Evolutionary conservation across 202 grass and related monocot genomes (phyloP), one percentile per base, ranked within the genome.

Genomic region (Carex arenaria): DNA sequence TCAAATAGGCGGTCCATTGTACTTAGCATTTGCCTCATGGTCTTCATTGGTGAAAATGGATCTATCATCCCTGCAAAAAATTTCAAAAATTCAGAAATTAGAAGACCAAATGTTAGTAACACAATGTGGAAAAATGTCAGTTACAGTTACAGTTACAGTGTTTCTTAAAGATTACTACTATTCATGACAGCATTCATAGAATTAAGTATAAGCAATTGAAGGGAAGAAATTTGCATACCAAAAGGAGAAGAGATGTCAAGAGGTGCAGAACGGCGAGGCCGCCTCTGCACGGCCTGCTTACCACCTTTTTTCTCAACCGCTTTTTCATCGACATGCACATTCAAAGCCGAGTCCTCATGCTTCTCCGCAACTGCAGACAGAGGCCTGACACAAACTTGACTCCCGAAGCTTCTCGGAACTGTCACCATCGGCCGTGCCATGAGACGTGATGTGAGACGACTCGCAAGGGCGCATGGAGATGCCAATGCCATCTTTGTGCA

Each of bases 1-100:
- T 90, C 95, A 80, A 93, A 95, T 12, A 98, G 62, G n/a, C 89
- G 80, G 87, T 95, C 95, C 93, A 98, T 84, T n/a, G 89, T 93
- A 82, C 93, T 90, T 42, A 98, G 83, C 95, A 98, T 98, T 82
- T 93, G 88, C 77, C 85, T 83, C 90, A 94, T 93, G 60, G 92
- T 95, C 38, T 90, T 67, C 95, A 95, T 91, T 3, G 93, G 93
- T 30, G 92, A 95, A 84, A 93, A 86, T 23, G 85, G 90, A 63
- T 98, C 95, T 3, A 93, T 75, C 1, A 98, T 10, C 42, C 93
- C 89, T 94, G 71, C 55, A 78, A 0, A 0, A 61, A 64, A 72
- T 13, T 14, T 1, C 1, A 34, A 67, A 10, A 26, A 40, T 23
- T 6, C 9, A 75, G 7, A 17, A 75, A 6, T 6, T 5, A 75